Evolutionary conservation across 2,329 filamentous ascomycete genomes (phyloP).

Genomic region (Aspergillus spinulosporus): DNA sequence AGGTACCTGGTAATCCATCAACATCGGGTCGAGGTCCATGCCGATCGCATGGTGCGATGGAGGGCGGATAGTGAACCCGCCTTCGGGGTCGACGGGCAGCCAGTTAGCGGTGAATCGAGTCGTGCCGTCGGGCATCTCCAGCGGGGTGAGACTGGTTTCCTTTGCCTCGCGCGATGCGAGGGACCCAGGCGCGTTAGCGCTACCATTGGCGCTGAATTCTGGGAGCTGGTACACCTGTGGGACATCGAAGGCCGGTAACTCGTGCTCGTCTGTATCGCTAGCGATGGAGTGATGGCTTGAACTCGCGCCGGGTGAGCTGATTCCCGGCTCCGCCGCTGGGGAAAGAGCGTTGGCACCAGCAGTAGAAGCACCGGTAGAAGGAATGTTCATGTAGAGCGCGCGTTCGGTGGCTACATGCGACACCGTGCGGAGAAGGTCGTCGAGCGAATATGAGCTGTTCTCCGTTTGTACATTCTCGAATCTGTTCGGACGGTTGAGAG

Average conservation of each 20-base stretch:
- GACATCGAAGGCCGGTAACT: conserved; percentile 12
- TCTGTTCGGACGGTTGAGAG: background rate
- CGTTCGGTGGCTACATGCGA: conserved; percentile 25
- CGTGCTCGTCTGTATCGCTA: conserved; percentile 29
- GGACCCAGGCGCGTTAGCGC: background rate
- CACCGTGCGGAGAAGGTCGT: conserved; percentile 22
- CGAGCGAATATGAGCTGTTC: conserved; percentile 10
- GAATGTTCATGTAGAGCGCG: conserved; percentile 26
- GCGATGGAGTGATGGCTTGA: conserved; percentile 20
- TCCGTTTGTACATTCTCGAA: conserved; percentile 4
- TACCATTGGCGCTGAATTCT: background rate
- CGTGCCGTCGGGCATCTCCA: conserved; percentile 37
- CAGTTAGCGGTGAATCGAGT: conserved; percentile 35
- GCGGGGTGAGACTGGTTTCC: conserved; percentile 21
- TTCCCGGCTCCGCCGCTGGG: conserved; percentile 22
- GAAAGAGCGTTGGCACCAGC: conserved; percentile 17
- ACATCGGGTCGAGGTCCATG: background rate
- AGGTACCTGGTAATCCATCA: background rate
- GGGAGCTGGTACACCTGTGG: conserved; percentile 18
- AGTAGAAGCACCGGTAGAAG: background rate
- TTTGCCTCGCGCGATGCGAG: background rate
- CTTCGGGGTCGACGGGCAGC: conserved; percentile 33
- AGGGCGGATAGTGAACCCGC: conserved; percentile 30
- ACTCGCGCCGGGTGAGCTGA: conserved; percentile 24
- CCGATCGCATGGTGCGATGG: conserved; percentile 3